phyloP scores from a whole-genome alignment of 140 eudicot genomes.

The Ambrosia hybrid region DNA sequence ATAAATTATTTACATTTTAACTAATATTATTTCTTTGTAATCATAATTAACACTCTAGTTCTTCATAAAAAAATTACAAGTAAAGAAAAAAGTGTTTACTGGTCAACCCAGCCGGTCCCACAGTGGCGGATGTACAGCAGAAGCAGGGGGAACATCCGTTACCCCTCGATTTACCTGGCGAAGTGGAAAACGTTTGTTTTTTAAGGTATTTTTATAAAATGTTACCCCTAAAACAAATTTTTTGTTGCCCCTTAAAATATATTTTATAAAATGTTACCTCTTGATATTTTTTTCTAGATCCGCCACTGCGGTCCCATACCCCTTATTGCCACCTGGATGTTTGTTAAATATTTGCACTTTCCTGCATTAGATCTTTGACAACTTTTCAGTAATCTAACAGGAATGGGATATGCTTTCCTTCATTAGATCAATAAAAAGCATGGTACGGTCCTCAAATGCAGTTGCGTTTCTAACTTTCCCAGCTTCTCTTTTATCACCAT shows the following conservation, averaged over 20 bases:
- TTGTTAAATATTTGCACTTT: not conserved
- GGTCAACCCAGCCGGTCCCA: not conserved
- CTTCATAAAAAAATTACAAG: not conserved
- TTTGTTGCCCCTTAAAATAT: no score
- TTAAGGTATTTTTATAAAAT: no score
- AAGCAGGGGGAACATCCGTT: no score
- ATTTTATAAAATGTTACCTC: no score
- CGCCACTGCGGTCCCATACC: not conserved
- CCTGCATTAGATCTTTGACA: slow-evolving; percentile 5
- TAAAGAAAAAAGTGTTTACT: not conserved
- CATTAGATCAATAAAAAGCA: slow-evolving; percentile 77
- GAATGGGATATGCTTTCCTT: slow-evolving; percentile 95
- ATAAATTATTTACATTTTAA: not conserved
- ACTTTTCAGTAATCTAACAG: slow-evolving; percentile 35
- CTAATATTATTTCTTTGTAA: not conserved
- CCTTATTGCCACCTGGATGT: not conserved
- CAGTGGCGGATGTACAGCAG: no score
- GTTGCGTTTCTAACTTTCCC: slow-evolving; percentile 86
- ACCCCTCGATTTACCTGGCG: no score
- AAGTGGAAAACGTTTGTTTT: no score
- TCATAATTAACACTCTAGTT: not conserved
- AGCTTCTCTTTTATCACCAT: slow-evolving; percentile 71
- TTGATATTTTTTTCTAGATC: no score
- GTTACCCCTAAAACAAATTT: no score
- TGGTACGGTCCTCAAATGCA: slow-evolving; percentile 76